Percentiles rank a stretch among this genome's conserved stretches.
phyloP scores from a whole-genome alignment of 2,329 filamentous ascomycete genomes.

The Dothistroma pini region DNA sequence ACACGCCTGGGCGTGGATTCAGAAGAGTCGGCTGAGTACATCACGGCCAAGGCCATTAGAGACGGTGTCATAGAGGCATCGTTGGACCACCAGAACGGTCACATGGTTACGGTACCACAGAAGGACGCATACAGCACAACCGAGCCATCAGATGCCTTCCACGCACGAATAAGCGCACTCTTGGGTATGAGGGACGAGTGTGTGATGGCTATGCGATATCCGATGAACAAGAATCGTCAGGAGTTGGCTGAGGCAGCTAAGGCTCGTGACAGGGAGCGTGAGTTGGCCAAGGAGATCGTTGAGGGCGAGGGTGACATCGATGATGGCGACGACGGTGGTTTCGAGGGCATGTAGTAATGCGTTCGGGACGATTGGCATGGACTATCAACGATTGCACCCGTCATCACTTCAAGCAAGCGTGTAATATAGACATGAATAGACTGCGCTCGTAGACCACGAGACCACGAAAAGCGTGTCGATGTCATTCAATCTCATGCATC shows the following conservation, averaged over 20 bases:
- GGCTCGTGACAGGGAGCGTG: slow-evolving; percentile 90
- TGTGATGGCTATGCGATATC: slow-evolving; percentile 99
- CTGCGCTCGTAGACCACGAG: not conserved
- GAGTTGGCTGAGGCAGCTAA: slow-evolving; percentile 98
- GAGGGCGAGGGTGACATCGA: slow-evolving; percentile 97
- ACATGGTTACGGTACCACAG: slow-evolving; percentile 97
- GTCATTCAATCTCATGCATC: not conserved
- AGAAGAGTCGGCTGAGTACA: slow-evolving; percentile 98
- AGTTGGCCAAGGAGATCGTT: slow-evolving; percentile 98
- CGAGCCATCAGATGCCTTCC: slow-evolving; percentile 95
- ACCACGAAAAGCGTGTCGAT: not conserved
- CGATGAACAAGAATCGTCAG: slow-evolving; percentile 97
- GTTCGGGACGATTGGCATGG: not conserved
- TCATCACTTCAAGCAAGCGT: slow-evolving; percentile 3
- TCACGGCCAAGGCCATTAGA: slow-evolving; percentile 96
- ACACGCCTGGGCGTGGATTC: slow-evolving; percentile 89
- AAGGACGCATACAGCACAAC: slow-evolving; percentile 94
- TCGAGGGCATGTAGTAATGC: slow-evolving; percentile 76
- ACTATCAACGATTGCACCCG: not conserved
- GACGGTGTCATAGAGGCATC: slow-evolving; percentile 97
- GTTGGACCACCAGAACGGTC: slow-evolving; percentile 88
- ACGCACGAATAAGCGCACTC: slow-evolving; percentile 91
- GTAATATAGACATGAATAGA: slow-evolving; percentile 11
- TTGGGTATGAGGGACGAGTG: slow-evolving; percentile 93
- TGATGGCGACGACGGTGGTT: slow-evolving; percentile 82